These are phyloP conservation scores for Metarhizium humberi DNA, from an alignment of 2,329 filamentous ascomycete species.

Conservation along the genomic window DNA sequence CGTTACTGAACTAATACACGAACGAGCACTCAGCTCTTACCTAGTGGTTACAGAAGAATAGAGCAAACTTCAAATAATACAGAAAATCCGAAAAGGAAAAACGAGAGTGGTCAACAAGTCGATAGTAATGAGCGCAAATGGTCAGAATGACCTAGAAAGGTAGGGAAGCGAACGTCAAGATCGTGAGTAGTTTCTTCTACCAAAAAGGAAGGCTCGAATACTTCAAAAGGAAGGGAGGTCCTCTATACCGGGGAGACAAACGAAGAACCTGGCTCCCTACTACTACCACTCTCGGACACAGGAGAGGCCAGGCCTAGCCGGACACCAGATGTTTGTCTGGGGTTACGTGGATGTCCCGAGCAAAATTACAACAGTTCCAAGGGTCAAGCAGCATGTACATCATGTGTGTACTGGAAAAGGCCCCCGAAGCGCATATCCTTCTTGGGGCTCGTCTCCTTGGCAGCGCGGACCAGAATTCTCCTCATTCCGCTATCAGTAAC, in stretches of 20 bases:
- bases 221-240: neutral
- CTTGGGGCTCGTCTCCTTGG: too few species aligned
- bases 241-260: neutral
- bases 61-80: neutral
- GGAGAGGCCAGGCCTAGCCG: neutral
- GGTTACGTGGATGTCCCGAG: neutral
- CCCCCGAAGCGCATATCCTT: too few species aligned
- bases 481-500: neutral
- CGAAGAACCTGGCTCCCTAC: neutral
- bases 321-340: neutral
- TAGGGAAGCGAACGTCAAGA: constrained; percentile 1
- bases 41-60: neutral
- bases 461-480: too few species aligned
- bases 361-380: constrained; percentile 8
- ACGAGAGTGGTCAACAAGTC: neutral
- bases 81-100: neutral
- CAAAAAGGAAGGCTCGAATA: neutral
- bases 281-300: too few species aligned
- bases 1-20: neutral
- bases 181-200: neutral
- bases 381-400: neutral
- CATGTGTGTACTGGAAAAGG: too few species aligned
- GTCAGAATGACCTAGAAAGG: neutral
- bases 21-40: neutral
- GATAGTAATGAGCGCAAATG: constrained; percentile 2